These are phyloP conservation scores for Rhododendron henanense DNA, from an alignment of 148 eudicot genomes.

Conservation along the genomic window DNA sequence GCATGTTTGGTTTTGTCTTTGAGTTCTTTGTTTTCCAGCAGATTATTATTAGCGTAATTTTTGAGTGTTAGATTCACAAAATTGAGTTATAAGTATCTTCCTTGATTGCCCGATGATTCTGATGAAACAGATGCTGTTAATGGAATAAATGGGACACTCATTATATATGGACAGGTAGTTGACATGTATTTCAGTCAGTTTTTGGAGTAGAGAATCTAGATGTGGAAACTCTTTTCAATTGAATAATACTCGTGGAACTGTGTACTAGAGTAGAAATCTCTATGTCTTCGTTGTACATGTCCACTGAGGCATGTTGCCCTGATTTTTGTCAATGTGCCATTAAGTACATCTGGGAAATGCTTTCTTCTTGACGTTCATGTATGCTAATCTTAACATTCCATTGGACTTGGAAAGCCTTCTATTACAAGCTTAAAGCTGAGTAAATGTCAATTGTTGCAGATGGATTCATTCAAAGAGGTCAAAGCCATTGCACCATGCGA, in stretches of 20 bases:
- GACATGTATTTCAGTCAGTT: not conserved
- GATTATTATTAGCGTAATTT: not conserved
- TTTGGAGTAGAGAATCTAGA: not conserved
- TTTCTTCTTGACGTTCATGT: not conserved
- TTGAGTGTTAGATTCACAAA: not conserved
- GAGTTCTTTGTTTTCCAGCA: not conserved
- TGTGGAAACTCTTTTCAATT: not conserved
- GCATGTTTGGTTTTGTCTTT: too few species aligned
- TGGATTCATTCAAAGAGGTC: not conserved
- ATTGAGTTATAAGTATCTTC: not conserved
- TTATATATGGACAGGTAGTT: conserved; percentile 86
- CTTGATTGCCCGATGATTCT: not conserved
- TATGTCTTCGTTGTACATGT: not conserved
- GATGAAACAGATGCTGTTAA: conserved; percentile 55
- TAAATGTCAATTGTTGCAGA: not conserved
- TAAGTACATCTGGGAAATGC: not conserved
- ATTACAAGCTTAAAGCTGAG: not conserved
- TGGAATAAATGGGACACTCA: conserved; percentile 73
- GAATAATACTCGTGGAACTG: not conserved
- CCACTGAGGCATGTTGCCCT: not conserved
- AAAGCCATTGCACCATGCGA: not conserved
- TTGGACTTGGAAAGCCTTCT: not conserved
- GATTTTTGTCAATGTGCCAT: not conserved
- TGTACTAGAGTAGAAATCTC: not conserved
- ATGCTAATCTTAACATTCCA: not conserved